phyloP scores from a whole-genome alignment of 306 rosid genomes.

The Sicyos edulis region DNA sequence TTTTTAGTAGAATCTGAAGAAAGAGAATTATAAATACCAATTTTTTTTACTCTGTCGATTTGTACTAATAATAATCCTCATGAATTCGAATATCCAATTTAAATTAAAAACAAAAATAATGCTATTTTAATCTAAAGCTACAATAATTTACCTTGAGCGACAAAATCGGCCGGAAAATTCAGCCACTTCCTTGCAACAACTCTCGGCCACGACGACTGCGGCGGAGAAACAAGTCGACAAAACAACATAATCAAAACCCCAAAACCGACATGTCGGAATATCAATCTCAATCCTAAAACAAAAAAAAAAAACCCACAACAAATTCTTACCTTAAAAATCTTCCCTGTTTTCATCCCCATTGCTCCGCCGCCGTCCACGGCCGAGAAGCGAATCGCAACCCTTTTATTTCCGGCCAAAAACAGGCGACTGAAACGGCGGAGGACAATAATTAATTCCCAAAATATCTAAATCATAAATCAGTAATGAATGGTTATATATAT shows the following conservation, averaged over 20 bases:
- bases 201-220: slow-evolving; percentile 62
- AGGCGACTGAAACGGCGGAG: slow-evolving; percentile 18
- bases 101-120: no score
- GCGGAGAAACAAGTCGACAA: slow-evolving; percentile 11
- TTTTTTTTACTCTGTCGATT: no score
- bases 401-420: background rate
- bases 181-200: slow-evolving; percentile 59
- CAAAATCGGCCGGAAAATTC: slow-evolving; percentile 41
- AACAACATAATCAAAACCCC: background rate
- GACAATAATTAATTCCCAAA: background rate
- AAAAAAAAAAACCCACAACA: background rate
- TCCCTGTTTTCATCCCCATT: slow-evolving; percentile 53
- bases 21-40: no score
- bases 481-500: no score
- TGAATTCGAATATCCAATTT: no score
- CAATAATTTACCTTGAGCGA: slow-evolving; percentile 31
- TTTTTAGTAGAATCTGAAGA: no score
- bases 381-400: background rate
- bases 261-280: background rate
- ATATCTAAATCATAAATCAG: background rate
- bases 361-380: slow-evolving; percentile 20
- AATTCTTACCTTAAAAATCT: slow-evolving; percentile 49
- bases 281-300: background rate
- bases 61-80: no score
- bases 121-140: no score